phyloP scores from a whole-genome alignment of 495 filamentous ascomycete species.

The Penicillium flavigenum region DNA sequence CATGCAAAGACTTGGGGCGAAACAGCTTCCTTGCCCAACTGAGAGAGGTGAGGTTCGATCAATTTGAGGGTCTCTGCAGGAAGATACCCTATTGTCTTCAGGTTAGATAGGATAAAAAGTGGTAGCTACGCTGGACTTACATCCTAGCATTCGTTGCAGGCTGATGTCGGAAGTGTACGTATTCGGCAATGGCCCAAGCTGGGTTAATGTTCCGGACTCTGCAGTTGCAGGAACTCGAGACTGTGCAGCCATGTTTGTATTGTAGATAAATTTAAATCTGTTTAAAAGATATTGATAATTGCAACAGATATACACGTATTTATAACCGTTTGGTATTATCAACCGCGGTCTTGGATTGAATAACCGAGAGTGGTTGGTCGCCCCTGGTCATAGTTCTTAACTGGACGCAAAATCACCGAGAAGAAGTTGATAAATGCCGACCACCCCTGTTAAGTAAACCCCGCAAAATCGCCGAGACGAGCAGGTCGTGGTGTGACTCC shows the following conservation, averaged over 20 bases:
- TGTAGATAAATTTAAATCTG: neutral
- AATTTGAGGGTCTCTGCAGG: slow-evolving; percentile 19
- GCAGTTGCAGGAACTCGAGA: slow-evolving; percentile 4
- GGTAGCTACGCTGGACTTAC: slow-evolving; percentile 15
- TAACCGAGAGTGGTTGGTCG: neutral
- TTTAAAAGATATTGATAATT: neutral
- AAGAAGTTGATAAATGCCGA: neutral
- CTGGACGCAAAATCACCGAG: neutral
- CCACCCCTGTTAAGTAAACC: neutral
- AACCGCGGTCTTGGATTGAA: neutral
- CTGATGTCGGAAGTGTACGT: slow-evolving; percentile 34
- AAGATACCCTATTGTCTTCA: slow-evolving; percentile 26
- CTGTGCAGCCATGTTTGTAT: slow-evolving; percentile 1
- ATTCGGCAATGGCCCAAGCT: slow-evolving; percentile 28
- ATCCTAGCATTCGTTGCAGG: slow-evolving; percentile 27
- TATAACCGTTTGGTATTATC: neutral
- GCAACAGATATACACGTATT: neutral
- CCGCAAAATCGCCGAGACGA: neutral
- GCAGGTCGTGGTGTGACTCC: no score
- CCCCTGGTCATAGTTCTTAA: neutral
- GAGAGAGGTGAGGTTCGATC: neutral
- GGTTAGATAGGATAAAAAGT: slow-evolving; percentile 3
- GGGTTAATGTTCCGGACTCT: slow-evolving; percentile 19
- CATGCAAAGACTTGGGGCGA: no score
- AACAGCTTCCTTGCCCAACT: no score